Evolutionary conservation across 805 yeast species (phyloP), one percentile per base, ranked within the genome.

Genomic region (Kluyveromyces nonfermentans): DNA sequence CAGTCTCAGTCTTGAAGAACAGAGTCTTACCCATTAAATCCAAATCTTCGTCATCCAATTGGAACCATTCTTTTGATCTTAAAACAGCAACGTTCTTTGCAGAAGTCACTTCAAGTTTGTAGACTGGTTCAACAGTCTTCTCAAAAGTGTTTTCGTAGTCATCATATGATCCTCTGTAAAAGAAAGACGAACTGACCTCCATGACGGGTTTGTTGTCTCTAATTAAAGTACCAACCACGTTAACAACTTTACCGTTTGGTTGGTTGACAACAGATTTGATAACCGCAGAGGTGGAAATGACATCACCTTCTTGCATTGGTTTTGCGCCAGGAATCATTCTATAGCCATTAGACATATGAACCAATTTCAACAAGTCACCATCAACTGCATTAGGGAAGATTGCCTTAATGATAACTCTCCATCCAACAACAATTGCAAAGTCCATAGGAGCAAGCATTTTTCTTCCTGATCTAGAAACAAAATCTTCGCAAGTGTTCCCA

Each of bases 391-490:
- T 78, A 44, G 98, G 98, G 93, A 93, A 93, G 56, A 93, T 85
- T n/a, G 97, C 89, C 72, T 85, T 87, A 72, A 93, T 90, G 63
- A 93, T 90, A 41, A 97, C 94, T 71, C 83, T 84, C 99, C 99
- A 93, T 37, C 98, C 97, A 56, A 89, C 78, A 46, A 93, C 97
- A 65, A 93, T 93, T 40, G 98, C 97, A 62, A 89, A 93, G 72
- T 93, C 99, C 97, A 93, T 90, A 59, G 99, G 99, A 40, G 97
- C 98, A 55, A 80, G 73, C 47, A 86, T 81, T 50, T 75, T 77
- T 66, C 85, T 83, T 51, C 89, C 93, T 41, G 85, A 77, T 72
- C 96, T 80, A 46, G 82, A 75, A 54, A 89, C 96, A 57, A 88
- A 93, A 49, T 94, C 96, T 70, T 93, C 97, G 67, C 96, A 88